Evolutionary conservation across 2,329 filamentous ascomycete species (phyloP).

Genomic region (Clarireedia monteithiana): DNA sequence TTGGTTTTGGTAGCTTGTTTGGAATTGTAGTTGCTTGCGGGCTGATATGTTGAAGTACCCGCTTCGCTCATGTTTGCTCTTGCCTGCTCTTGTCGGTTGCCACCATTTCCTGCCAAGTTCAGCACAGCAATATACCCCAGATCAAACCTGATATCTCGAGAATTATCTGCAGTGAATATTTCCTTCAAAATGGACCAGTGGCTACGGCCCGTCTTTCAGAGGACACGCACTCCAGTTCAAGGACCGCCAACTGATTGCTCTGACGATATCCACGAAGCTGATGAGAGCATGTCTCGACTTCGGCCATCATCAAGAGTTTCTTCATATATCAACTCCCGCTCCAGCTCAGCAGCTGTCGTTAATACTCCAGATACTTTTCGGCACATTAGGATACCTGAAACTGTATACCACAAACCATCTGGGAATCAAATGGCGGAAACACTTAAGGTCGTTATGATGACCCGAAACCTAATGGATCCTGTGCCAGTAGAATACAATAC

Average conservation of each 20-base stretch:
- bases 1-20: too few species aligned
- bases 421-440: conserved; percentile 27
- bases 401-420: conserved; percentile 26
- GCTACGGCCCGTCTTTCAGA: conserved; percentile 23
- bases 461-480: conserved; percentile 15
- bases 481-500: conserved; percentile 27
- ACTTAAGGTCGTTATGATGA: conserved; percentile 29
- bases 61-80: too few species aligned
- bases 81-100: too few species aligned
- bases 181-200: conserved; percentile 22
- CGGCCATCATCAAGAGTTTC: conserved; percentile 21
- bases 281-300: conserved; percentile 14
- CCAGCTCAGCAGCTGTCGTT: conserved; percentile 11
- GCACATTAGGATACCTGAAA: conserved; percentile 19
- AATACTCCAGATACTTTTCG: conserved; percentile 11
- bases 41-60: too few species aligned
- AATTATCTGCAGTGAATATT: neutral
- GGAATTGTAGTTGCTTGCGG: too few species aligned
- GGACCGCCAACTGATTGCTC: conserved; percentile 3
- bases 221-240: conserved; percentile 15
- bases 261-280: conserved; percentile 15
- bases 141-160: neutral
- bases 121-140: neutral
- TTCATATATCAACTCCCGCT: conserved; percentile 20
- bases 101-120: neutral